Percentiles rank a stretch among this genome's conserved stretches.
These are phyloP conservation scores for Thozetella sp. DNA, from an alignment of 495 filamentous ascomycete genomes.

Conservation along the genomic window DNA sequence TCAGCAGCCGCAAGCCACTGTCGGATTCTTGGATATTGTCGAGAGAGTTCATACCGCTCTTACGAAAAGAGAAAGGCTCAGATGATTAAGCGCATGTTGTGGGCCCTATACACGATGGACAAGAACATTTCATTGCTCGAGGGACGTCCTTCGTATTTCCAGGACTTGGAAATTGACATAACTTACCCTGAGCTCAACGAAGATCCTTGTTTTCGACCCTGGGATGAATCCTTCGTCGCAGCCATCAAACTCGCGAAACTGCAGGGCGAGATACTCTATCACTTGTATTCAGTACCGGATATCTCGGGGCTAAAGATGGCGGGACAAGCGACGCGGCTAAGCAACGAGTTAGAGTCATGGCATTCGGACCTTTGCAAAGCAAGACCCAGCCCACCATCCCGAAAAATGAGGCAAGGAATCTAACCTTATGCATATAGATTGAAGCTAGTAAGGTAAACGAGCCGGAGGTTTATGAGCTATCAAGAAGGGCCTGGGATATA, in stretches of 20 bases:
- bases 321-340: no score
- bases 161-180: neutral
- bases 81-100: neutral
- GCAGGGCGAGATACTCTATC: neutral
- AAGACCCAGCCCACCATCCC: no score
- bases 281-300: neutral
- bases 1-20: neutral
- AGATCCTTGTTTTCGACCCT: neutral
- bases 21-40: neutral
- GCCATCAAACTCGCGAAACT: neutral
- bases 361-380: no score
- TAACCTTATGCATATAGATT: neutral
- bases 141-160: neutral
- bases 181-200: neutral
- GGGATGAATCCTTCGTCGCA: neutral
- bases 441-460: neutral
- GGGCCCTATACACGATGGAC: neutral
- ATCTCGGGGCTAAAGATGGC: neutral
- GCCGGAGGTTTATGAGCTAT: neutral
- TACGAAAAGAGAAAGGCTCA: neutral
- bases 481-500: neutral
- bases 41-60: neutral
- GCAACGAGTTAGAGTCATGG: no score
- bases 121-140: neutral
- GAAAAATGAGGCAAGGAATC: neutral